phyloP scores from a whole-genome alignment of 2,329 filamentous ascomycete species.

The Xylariales sp. region DNA sequence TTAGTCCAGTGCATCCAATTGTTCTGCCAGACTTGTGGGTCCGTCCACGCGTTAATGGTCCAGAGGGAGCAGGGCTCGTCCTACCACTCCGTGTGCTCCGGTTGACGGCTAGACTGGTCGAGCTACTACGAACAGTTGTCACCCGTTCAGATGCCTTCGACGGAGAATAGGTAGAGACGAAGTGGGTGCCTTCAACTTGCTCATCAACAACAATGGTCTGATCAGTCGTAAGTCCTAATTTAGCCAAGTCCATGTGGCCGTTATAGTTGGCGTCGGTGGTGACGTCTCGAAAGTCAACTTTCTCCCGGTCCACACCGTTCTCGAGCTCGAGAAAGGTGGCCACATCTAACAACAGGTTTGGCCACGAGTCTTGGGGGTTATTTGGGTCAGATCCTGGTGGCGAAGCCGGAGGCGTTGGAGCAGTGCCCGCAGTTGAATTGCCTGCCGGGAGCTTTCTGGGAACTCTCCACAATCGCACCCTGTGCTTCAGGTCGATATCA shows the following conservation, averaged over 20 bases:
- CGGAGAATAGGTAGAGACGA: constrained; percentile 46
- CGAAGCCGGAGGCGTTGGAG: constrained; percentile 24
- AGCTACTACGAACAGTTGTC: constrained; percentile 29
- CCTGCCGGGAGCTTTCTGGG: constrained; percentile 37
- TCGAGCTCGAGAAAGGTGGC: constrained; percentile 59
- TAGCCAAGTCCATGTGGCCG: constrained; percentile 61
- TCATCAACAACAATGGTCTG: constrained; percentile 84
- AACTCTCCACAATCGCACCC: constrained; percentile 74
- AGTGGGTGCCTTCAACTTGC: constrained; percentile 54
- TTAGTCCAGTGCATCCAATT: constrained; percentile 75
- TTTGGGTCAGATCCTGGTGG: constrained; percentile 12
- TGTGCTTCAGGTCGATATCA: constrained; percentile 64
- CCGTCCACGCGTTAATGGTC: constrained; percentile 66
- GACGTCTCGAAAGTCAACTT: constrained; percentile 61
- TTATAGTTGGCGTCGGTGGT: constrained; percentile 75
- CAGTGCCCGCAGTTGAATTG: constrained; percentile 27
- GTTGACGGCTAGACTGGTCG: constrained; percentile 25
- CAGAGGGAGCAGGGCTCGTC: constrained; percentile 61
- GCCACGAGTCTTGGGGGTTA: constrained; percentile 26
- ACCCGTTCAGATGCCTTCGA: constrained; percentile 26
- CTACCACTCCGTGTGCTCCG: constrained; percentile 56
- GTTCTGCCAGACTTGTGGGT: constrained; percentile 64
- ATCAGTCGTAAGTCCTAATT: constrained; percentile 65
- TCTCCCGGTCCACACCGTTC: constrained; percentile 59
- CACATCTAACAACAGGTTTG: constrained; percentile 55